Evolutionary conservation across 192 early-diverging fungal genomes (phyloP).

Genomic region (Coemansia sp.): DNA sequence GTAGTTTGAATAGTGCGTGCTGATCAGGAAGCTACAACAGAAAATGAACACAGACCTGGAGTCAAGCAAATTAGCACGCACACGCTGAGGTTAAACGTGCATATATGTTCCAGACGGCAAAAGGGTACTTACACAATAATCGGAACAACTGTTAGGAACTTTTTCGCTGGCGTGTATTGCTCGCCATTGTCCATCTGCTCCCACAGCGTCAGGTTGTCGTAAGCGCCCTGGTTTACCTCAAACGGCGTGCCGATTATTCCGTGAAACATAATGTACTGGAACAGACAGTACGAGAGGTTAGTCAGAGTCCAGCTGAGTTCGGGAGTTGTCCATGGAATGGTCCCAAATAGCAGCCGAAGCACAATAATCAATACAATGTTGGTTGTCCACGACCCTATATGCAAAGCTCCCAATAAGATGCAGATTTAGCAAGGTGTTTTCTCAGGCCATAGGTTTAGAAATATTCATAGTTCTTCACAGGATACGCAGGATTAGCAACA

Average conservation of each 20-base stretch:
- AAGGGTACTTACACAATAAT: slow-evolving; percentile 80
- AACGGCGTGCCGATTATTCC: slow-evolving; percentile 96
- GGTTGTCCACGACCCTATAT: slow-evolving; percentile 88
- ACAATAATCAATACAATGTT: slow-evolving; percentile 80
- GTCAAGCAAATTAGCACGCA: slow-evolving; percentile 6
- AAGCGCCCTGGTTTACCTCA: slow-evolving; percentile 89
- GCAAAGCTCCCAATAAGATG: neutral
- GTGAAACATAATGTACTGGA: slow-evolving; percentile 98
- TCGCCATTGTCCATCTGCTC: slow-evolving; percentile 98
- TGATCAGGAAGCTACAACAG: slow-evolving; percentile 72
- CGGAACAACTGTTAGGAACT: slow-evolving; percentile 94
- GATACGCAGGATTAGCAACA: neutral
- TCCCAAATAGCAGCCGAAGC: slow-evolving; percentile 74
- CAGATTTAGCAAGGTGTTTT: neutral
- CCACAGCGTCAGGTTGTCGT: slow-evolving; percentile 93
- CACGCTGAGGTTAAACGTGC: neutral
- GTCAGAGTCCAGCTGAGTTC: slow-evolving; percentile 98
- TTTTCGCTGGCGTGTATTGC: slow-evolving; percentile 97
- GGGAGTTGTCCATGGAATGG: slow-evolving; percentile 86
- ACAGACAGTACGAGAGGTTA: slow-evolving; percentile 86
- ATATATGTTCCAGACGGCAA: too few species aligned
- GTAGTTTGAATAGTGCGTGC: slow-evolving; percentile 96
- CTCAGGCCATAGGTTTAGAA: neutral
- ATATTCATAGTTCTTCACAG: too few species aligned
- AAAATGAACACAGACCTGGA: neutral